phyloP scores from a whole-genome alignment of 352 stramenopile genomes.

The Sclerospora graminicola region DNA sequence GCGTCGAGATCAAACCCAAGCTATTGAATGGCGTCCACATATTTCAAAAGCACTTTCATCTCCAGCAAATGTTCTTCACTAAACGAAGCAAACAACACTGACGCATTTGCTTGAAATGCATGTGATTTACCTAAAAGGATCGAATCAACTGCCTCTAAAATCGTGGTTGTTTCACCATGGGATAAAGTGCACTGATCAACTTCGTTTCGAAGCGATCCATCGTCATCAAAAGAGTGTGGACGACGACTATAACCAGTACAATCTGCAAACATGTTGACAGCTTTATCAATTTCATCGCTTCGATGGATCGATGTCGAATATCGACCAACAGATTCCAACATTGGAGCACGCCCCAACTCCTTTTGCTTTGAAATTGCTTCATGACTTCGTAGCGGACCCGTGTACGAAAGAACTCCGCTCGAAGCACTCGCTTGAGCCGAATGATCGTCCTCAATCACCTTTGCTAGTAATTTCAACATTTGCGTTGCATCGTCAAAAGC shows the following conservation, averaged over 20 bases:
- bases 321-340: slow-evolving; percentile 45
- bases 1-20: slow-evolving; percentile 71
- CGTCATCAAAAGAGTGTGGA: slow-evolving; percentile 8
- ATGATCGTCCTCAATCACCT: slow-evolving; percentile 55
- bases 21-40: slow-evolving; percentile 56
- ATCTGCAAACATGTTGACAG: slow-evolving; percentile 56
- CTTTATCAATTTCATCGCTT: slow-evolving; percentile 51
- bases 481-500: slow-evolving; percentile 74
- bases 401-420: slow-evolving; percentile 52
- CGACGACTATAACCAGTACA: slow-evolving; percentile 9
- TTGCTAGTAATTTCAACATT: slow-evolving; percentile 71
- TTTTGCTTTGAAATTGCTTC: slow-evolving; percentile 6
- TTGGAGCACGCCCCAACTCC: slow-evolving; percentile 7
- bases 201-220: slow-evolving; percentile 5
- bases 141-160: slow-evolving; percentile 26
- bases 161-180: slow-evolving; percentile 14
- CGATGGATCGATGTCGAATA: slow-evolving; percentile 63
- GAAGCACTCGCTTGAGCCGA: slow-evolving; percentile 48
- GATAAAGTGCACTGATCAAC: slow-evolving; percentile 13
- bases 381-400: slow-evolving; percentile 12
- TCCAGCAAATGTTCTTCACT: slow-evolving; percentile 56
- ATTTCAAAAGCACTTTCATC: slow-evolving; percentile 60
- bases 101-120: slow-evolving; percentile 26
- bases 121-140: slow-evolving; percentile 17
- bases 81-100: slow-evolving; percentile 53